Evolutionary conservation across 345 rosid species (phyloP).

Genomic region (Luvunga scandens): DNA sequence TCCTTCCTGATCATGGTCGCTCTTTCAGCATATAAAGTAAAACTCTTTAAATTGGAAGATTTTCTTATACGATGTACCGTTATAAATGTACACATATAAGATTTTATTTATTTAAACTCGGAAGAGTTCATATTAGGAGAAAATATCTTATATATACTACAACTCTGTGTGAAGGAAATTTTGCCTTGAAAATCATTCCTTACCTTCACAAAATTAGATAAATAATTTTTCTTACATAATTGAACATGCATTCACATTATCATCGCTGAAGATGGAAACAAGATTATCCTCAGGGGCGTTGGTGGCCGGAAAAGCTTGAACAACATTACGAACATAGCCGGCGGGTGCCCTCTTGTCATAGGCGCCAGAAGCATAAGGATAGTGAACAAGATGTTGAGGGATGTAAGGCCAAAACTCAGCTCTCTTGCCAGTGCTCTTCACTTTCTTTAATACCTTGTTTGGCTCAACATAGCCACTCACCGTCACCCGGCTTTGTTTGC

Average conservation of each 20-base stretch:
- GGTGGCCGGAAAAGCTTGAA: slow-evolving; percentile 51
- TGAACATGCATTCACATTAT: slow-evolving; percentile 75
- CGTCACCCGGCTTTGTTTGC: slow-evolving; percentile 53
- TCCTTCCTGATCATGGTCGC: background rate
- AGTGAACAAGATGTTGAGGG: slow-evolving; percentile 56
- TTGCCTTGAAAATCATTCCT: background rate
- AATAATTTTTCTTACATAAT: slow-evolving; percentile 41
- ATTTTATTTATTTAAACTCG: too few relatives aligned
- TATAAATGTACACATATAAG: too few relatives aligned
- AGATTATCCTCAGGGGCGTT: slow-evolving; percentile 47
- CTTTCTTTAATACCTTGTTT: slow-evolving; percentile 62
- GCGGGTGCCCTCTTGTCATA: slow-evolving; percentile 69
- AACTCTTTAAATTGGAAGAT: background rate
- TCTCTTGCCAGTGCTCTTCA: slow-evolving; percentile 62
- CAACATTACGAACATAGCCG: slow-evolving; percentile 55
- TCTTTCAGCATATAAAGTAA: background rate
- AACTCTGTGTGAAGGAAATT: background rate
- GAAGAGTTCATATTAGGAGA: too few relatives aligned
- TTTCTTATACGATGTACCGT: too few relatives aligned
- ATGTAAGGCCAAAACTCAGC: slow-evolving; percentile 83
- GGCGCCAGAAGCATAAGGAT: slow-evolving; percentile 51
- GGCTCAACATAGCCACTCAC: slow-evolving; percentile 63
- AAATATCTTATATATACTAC: background rate
- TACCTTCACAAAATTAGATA: background rate
- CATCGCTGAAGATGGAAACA: slow-evolving; percentile 62